phyloP scores from a whole-genome alignment of 2,329 filamentous ascomycete genomes.

The Thielaviopsis ethacetica region DNA sequence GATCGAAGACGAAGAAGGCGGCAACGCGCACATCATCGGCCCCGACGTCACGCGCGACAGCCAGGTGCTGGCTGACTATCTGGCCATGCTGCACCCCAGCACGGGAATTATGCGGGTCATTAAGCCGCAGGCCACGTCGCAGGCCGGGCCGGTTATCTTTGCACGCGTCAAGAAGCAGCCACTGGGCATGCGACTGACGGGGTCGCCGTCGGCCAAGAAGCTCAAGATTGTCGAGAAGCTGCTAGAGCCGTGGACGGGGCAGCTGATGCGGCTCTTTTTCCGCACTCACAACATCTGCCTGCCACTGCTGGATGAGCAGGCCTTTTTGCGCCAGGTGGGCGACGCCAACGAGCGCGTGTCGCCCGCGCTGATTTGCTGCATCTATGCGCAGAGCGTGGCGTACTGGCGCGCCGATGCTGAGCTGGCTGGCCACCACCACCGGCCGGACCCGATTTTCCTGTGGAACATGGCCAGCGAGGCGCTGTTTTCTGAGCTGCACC shows the following conservation, averaged over 20 bases:
- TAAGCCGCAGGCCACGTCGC: constrained; percentile 18
- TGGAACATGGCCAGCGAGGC: constrained; percentile 47
- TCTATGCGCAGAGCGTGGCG: constrained; percentile 40
- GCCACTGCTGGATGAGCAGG: constrained; percentile 39
- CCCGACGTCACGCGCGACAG: constrained; percentile 43
- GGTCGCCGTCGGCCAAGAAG: constrained; percentile 27
- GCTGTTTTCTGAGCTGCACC: constrained; percentile 41
- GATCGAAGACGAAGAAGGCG: constrained; percentile 20
- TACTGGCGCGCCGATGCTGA: constrained; percentile 37
- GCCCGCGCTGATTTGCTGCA: constrained; percentile 36
- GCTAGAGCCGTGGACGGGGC: constrained; percentile 34
- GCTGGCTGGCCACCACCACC: constrained; percentile 27
- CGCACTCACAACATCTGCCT: constrained; percentile 42
- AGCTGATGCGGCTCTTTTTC: constrained; percentile 38
- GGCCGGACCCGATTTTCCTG: constrained; percentile 41
- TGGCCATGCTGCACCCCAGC: constrained; percentile 20
- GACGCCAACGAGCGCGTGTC: constrained; percentile 32
- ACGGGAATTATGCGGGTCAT: constrained; percentile 20
- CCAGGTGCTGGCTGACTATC: constrained; percentile 42
- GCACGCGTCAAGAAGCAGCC: constrained; percentile 30
- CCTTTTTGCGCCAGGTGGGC: constrained; percentile 32
- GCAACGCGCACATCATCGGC: constrained; percentile 38
- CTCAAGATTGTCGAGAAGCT: constrained; percentile 42
- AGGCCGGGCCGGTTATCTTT: constrained; percentile 27
- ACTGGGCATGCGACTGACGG: constrained; percentile 23